Base-by-base conservation (phyloP, 805 yeast genomes). In the Yamadazyma sp. region DNA sequence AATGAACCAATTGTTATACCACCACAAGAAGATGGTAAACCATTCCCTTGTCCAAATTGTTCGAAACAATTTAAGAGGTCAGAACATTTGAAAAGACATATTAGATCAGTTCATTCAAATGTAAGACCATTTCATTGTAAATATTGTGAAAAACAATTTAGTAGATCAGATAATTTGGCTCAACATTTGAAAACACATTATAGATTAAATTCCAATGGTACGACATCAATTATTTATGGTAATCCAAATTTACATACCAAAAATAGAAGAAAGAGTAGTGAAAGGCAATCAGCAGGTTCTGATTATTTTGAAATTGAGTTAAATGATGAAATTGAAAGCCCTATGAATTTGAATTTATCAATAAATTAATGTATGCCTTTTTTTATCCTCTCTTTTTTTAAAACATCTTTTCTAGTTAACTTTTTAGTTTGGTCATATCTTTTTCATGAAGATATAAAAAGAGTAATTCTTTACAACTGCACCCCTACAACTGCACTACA, bases 121-220 rank as follows among this genome's bases (percentile, higher is more conserved):
- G 62, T 65, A 35, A 49, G 72, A 12, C 72, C 72, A 2, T 65
- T 65, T 50, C 70, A 63, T 40, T 66, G 72, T 49, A 65, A 65
- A 40, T 62, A 60, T 44, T 66, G 72, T 44, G 71, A 65, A 15
- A 66, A 66, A 56, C 65, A 64, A 50, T 66, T 66, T 38, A 54
- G 61, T 34, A 47, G 72, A 33, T 57, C 65, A 5, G 72, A 66
- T 45, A 66, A 66, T 40, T 56, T 66, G 51, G 70, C 70, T 5
- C 72, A 66, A 42, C 72, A 66, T 42, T 56, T 64, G 45, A 66
- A 66, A 45, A 66, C 72, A 5, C 72, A 66, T 38, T 60, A 58
- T 44, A 58, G 57, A 36, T 25, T 54, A 28, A 54, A 60, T 35
- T 40, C 53, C 7, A 55, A 58, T 35, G 68, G 68, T 11, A 74